Conservation (phyloP, 306 rosid species). For the Fragaria vesca region DNA sequence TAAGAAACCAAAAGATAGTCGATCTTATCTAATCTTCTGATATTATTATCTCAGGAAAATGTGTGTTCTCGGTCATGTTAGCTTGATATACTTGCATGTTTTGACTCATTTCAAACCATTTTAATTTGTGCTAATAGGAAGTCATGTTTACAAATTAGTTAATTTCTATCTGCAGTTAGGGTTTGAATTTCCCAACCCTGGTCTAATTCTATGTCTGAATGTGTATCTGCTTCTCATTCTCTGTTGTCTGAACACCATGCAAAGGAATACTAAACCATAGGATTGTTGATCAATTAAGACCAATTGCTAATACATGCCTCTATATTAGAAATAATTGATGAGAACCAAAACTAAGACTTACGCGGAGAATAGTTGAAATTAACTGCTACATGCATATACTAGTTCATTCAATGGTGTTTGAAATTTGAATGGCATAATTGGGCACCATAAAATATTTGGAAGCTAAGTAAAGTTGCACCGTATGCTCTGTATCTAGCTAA, state of each 20-base stretch:
- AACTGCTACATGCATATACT: not conserved
- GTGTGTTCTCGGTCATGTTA: slow-evolving; percentile 3
- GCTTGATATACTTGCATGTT: not conserved
- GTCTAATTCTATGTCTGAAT: not conserved
- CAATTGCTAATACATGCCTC: not conserved
- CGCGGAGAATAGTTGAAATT: not conserved
- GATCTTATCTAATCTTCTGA: not conserved
- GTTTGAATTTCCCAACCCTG: not conserved
- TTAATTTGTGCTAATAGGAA: not conserved
- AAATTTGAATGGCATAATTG: slow-evolving; percentile 12
- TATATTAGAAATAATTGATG: not conserved
- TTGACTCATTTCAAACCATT: no score
- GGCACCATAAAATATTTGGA: slow-evolving; percentile 5
- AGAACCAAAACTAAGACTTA: not conserved
- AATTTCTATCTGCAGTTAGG: not conserved
- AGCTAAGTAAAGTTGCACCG: slow-evolving; percentile 12
- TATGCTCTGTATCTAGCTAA: slow-evolving; percentile 6
- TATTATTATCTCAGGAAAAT: not conserved
- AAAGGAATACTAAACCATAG: not conserved
- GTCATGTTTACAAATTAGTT: not conserved
- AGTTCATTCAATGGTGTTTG: not conserved
- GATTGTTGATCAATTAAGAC: not conserved
- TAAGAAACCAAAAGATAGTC: slow-evolving; percentile 3
- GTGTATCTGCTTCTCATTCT: not conserved
- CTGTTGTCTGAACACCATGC: not conserved